Conservation (phyloP, 2,329 filamentous ascomycete species). For the Chaetomiaceae sp. region DNA sequence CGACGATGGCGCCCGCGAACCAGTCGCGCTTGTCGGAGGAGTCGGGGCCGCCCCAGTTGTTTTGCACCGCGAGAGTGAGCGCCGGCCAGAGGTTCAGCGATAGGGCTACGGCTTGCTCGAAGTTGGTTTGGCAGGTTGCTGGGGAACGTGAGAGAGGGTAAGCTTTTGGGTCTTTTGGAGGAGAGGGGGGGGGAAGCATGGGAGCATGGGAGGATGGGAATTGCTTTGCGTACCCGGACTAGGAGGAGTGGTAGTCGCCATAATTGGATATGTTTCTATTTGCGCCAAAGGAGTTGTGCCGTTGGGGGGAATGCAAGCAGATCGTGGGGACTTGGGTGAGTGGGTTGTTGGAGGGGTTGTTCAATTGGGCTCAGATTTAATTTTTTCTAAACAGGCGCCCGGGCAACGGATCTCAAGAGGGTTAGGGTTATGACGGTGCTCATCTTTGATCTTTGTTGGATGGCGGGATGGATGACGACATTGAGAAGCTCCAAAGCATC, state of each 20-base stretch:
- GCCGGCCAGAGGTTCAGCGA: constrained; percentile 83
- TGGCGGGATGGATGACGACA: too few relatives aligned
- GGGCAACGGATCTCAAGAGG: constrained; percentile 1
- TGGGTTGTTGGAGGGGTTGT: constrained; percentile 20
- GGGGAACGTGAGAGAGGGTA: constrained; percentile 14
- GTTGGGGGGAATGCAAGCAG: background rate
- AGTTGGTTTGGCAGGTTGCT: constrained; percentile 57
- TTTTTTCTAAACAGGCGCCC: constrained; percentile 1
- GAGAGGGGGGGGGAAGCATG: constrained; percentile 1
- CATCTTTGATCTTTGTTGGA: too few relatives aligned
- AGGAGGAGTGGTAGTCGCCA: constrained; percentile 11
- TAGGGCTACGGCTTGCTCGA: constrained; percentile 85
- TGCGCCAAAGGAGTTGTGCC: background rate
- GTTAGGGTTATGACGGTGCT: constrained; percentile 12
- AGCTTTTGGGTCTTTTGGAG: background rate
- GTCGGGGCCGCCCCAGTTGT: constrained; percentile 81
- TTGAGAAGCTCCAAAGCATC: background rate
- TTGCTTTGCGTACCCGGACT: constrained; percentile 13
- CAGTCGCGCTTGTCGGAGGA: constrained; percentile 88
- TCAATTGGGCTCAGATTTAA: constrained; percentile 16
- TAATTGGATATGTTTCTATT: background rate
- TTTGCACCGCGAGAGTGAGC: constrained; percentile 79
- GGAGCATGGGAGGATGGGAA: constrained; percentile 1
- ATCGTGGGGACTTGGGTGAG: background rate
- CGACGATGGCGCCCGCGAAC: constrained; percentile 83